These are phyloP conservation scores for Schwanniomyces occidentalis DNA, from an alignment of 805 yeast genomes.

Conservation along the genomic window DNA sequence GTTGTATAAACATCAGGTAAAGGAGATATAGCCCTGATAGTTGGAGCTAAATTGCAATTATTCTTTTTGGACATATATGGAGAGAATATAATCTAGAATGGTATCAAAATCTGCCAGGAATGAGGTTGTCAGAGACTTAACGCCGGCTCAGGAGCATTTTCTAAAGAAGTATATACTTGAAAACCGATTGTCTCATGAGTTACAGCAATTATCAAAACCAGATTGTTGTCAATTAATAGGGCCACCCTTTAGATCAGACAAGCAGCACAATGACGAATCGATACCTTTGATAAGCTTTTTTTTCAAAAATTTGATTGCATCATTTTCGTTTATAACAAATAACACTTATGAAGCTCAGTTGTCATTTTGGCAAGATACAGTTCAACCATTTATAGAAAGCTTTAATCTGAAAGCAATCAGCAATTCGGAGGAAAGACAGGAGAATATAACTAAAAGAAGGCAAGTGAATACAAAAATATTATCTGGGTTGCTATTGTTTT, in stretches of 20 bases:
- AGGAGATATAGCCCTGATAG: no score
- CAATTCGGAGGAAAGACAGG: constrained; percentile 72
- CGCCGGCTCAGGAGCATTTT: constrained; percentile 80
- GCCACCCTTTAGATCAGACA: constrained; percentile 62
- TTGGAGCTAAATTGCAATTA: no score
- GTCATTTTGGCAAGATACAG: constrained; percentile 71
- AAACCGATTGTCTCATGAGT: constrained; percentile 61
- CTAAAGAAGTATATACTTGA: constrained; percentile 78
- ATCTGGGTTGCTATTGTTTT: constrained; percentile 63
- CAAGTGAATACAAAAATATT: constrained; percentile 62
- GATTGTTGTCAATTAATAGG: constrained; percentile 72
- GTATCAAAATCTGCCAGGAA: background rate
- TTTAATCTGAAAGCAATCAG: constrained; percentile 73
- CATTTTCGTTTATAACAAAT: constrained; percentile 73
- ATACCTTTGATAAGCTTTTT: constrained; percentile 73
- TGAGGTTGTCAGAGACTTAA: constrained; percentile 20
- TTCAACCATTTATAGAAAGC: constrained; percentile 80
- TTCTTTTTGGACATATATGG: no score
- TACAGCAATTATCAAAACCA: constrained; percentile 57
- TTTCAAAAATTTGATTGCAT: constrained; percentile 58
- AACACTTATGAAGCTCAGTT: constrained; percentile 46
- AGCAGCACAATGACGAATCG: constrained; percentile 19
- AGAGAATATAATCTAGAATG: no score
- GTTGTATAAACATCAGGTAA: no score
- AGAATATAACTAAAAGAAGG: constrained; percentile 61